Evolutionary conservation across 1,284 basidiomycete genomes (phyloP), one percentile per base, ranked within the genome.

Genomic region (Neotropicomus parvogracilis): DNA sequence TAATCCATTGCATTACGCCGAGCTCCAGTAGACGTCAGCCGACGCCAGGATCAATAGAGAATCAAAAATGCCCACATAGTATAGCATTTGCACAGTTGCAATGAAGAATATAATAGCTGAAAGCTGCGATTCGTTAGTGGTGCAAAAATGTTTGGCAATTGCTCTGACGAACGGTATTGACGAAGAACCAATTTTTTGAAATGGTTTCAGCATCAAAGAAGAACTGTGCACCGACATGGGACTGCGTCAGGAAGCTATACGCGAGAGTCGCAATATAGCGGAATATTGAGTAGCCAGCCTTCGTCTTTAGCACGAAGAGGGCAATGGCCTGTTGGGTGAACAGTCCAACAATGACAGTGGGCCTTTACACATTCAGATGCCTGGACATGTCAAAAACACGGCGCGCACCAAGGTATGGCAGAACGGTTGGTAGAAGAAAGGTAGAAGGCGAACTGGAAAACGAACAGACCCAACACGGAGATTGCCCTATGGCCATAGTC

Each of bases 1-100:
- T 81, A 59, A 93, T 69, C 88, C 90, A 93, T 72, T 91, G 88
- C 88, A 93, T 90, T 38, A 88, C 83, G 39, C 89, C 88, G 37
- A 89, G 74, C 69, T 76, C 53, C 14, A 37, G 34, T 11, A 35
- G 7, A 19, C 3, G 12, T 53, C 29, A 55, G 20, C 45, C 13
- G 49, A 26, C n/a, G 28, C 10, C 10, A 12, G n/a, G 28, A 17
- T 26, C 10, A 3, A 40, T 17, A n/a, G 13, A 28, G 4, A 35
- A 21, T 26, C 6, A 32, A 6, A 31, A 19, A 28, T 21, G 59
- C 73, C 37, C 44, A 73, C 69, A 60, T 91, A 86, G 72, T 91
- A 91, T 70, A 90, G 68, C 85, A 91, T 87, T 69, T 92, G 85
- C 53, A 93, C 79, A 58, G 90, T 87, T 19, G 90, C 88, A 59